These are phyloP conservation scores for Stagonosporopsis chrysanthemi DNA, from an alignment of 2,329 filamentous ascomycete genomes.

Conservation along the genomic window DNA sequence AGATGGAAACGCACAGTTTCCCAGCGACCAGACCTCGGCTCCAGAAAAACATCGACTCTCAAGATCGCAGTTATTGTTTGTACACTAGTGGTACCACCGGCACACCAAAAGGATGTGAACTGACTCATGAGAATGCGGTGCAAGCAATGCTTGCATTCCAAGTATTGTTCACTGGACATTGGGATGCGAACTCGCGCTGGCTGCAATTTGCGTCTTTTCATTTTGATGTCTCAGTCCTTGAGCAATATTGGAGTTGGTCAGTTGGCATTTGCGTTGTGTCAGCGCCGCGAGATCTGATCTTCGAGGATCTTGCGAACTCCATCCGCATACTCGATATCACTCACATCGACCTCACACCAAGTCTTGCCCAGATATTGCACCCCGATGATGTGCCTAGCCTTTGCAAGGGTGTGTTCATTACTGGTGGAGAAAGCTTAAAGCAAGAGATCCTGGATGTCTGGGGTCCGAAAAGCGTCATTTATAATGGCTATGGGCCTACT, in stretches of 20 bases:
- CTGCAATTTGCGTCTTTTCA: conserved; percentile 94
- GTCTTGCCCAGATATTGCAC: conserved; percentile 77
- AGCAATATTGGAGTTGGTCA: conserved; percentile 96
- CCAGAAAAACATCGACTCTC: conserved; percentile 45
- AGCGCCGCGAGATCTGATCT: conserved; percentile 81
- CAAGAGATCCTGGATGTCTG: conserved; percentile 88
- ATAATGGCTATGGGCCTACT: conserved; percentile 90
- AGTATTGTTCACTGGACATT: conserved; percentile 76
- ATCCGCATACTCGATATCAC: conserved; percentile 79
- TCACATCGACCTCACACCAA: conserved; percentile 91
- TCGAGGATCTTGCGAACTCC: conserved; percentile 79
- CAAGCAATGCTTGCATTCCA: conserved; percentile 91
- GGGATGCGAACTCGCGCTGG: conserved; percentile 78
- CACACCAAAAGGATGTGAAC: conserved; percentile 84
- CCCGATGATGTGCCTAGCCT: conserved; percentile 83
- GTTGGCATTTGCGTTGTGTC: conserved; percentile 85
- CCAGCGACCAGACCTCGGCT: conserved; percentile 42
- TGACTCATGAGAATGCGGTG: conserved; percentile 87
- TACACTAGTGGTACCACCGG: conserved; percentile 91
- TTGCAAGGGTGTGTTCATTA: conserved; percentile 87
- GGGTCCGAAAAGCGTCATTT: conserved; percentile 81
- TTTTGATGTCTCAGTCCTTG: conserved; percentile 91
- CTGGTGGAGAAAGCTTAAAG: conserved; percentile 85
- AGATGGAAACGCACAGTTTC: conserved; percentile 47
- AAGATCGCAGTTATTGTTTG: conserved; percentile 78